Percentiles rank a stretch among this genome's conserved stretches.
phyloP scores from a whole-genome alignment of 345 rosid genomes.

The Acer saccharum region DNA sequence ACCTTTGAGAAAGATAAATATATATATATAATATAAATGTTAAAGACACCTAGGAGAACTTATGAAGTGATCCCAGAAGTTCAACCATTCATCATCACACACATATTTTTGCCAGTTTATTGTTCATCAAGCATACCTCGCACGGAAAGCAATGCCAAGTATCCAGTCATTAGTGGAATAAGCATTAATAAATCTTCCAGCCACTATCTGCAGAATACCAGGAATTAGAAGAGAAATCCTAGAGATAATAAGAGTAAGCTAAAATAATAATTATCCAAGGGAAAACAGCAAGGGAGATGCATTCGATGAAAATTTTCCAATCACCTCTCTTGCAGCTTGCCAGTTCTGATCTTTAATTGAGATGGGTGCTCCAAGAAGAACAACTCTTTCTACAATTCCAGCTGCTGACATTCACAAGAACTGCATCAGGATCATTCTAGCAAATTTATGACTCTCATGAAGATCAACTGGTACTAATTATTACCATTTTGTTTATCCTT shows the following conservation, averaged over 20 bases:
- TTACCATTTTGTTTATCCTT: conserved; percentile 82
- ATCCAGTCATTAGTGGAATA: conserved; percentile 92
- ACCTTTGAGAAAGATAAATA: background rate
- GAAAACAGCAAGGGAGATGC: background rate
- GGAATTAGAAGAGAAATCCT: background rate
- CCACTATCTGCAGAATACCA: conserved; percentile 74
- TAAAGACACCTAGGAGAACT: background rate
- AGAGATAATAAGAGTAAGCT: conserved; percentile 1
- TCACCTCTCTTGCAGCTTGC: conserved; percentile 86
- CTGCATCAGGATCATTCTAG: conserved; percentile 18
- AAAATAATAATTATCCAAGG: background rate
- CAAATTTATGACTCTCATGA: background rate
- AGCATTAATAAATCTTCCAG: conserved; percentile 93
- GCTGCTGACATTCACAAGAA: conserved; percentile 46
- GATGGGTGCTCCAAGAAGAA: conserved; percentile 91
- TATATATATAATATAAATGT: background rate
- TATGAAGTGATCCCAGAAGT: no score
- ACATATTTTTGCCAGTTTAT: background rate
- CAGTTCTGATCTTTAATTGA: conserved; percentile 82
- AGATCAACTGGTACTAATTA: background rate
- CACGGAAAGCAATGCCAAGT: conserved; percentile 95
- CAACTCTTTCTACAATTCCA: conserved; percentile 90
- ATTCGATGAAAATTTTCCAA: background rate
- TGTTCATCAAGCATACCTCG: conserved; percentile 58
- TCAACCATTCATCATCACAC: no score